Evolutionary conservation across 192 early-diverging fungal species (phyloP).

Genomic region (Pilaira anomala): DNA sequence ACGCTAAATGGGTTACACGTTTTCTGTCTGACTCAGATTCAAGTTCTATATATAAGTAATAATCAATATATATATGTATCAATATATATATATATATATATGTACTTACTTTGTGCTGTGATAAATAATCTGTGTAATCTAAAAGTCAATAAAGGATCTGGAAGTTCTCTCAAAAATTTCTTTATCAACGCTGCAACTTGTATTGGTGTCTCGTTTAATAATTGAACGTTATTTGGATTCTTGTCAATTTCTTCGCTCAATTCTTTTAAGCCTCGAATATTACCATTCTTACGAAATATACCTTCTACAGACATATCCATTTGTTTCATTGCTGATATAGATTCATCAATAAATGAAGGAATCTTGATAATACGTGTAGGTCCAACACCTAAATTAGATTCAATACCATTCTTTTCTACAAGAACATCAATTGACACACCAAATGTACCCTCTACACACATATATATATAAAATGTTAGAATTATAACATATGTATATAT

Average conservation of each 20-base stretch:
- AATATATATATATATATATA: conserved; percentile 59
- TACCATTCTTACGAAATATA: conserved; percentile 98
- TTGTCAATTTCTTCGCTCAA: conserved; percentile 82
- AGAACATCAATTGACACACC: conserved; percentile 84
- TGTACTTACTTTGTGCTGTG: conserved; percentile 67
- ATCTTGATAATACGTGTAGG: conserved; percentile 67
- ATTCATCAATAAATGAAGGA: conserved; percentile 83
- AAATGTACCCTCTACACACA: conserved; percentile 87
- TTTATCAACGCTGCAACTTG: conserved; percentile 95
- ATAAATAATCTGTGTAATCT: conserved; percentile 88
- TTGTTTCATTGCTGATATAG: conserved; percentile 70
- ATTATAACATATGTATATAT: background rate
- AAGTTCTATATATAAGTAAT: conserved; percentile 42
- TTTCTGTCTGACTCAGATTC: conserved; percentile 53
- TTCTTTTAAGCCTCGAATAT: conserved; percentile 90
- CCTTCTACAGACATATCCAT: conserved; percentile 90
- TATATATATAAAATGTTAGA: conserved; percentile 1
- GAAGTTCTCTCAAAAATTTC: conserved; percentile 96
- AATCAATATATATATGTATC: conserved; percentile 54
- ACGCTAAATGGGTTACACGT: conserved; percentile 74
- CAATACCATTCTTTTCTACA: conserved; percentile 81
- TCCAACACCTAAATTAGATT: conserved; percentile 66
- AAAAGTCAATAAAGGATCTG: conserved; percentile 93
- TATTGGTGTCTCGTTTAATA: conserved; percentile 74
- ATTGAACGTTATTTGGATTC: conserved; percentile 72